These are phyloP conservation scores for Boletus vinaceobasis DNA, from an alignment of 768 basidiomycete species.

Conservation along the genomic window DNA sequence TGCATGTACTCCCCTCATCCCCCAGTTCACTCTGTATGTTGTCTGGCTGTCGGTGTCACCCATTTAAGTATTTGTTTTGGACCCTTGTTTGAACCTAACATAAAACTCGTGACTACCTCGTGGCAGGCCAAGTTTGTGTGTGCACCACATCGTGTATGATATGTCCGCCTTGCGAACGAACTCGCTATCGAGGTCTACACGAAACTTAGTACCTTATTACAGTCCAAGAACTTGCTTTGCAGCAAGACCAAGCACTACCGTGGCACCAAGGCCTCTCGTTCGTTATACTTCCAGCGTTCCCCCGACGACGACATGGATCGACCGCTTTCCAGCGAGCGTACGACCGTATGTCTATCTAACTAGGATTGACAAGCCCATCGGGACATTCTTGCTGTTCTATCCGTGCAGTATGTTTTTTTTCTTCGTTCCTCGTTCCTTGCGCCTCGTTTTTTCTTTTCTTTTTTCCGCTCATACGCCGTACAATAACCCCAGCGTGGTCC, in stretches of 20 bases:
- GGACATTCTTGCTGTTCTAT: constrained; percentile 86
- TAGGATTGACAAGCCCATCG: constrained; percentile 94
- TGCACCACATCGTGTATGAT: background rate
- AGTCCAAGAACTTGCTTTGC: background rate
- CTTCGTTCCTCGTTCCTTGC: background rate
- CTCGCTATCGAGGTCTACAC: background rate
- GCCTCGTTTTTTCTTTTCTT: too few relatives aligned
- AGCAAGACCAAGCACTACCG: background rate
- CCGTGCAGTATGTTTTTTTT: constrained; percentile 73
- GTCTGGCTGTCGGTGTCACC: constrained; percentile 5
- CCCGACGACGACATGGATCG: constrained; percentile 56
- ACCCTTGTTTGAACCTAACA: too few relatives aligned
- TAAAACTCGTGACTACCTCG: background rate
- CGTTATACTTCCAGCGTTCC: constrained; percentile 15
- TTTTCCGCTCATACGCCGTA: background rate
- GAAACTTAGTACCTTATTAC: background rate
- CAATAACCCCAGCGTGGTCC: constrained; percentile 73
- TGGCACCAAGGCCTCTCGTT: constrained; percentile 4
- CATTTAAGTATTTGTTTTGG: background rate
- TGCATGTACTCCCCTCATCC: constrained; percentile 27
- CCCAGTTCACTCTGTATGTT: constrained; percentile 17
- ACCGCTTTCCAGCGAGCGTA: constrained; percentile 52
- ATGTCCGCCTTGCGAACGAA: constrained; percentile 11
- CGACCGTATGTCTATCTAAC: constrained; percentile 84
- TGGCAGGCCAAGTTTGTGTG: background rate